A percentile compares a stretch with the other conserved stretches of the same genome.
These are phyloP conservation scores for Metschnikowia reukaufii DNA, from an alignment of 805 yeast species.

Conservation along the genomic window DNA sequence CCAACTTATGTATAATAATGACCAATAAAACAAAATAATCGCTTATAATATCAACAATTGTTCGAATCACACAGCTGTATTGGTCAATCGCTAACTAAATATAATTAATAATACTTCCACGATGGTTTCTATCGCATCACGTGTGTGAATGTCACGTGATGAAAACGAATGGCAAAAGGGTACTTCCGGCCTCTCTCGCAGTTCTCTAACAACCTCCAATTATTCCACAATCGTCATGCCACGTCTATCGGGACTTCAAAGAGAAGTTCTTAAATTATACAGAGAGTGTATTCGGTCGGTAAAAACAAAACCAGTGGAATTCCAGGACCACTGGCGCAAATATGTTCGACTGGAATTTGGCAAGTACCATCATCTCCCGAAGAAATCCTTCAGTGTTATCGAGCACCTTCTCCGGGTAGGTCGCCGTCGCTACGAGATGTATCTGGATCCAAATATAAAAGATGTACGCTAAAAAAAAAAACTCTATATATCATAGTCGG, in stretches of 20 bases:
- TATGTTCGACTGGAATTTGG: slow-evolving; percentile 64
- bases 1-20: not conserved
- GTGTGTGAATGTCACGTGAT: not conserved
- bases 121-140: no score
- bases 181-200: slow-evolving; percentile 28
- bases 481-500: no score
- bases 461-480: slow-evolving; percentile 47
- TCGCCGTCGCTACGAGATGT: slow-evolving; percentile 66
- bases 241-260: slow-evolving; percentile 44
- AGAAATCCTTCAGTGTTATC: slow-evolving; percentile 79
- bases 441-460: slow-evolving; percentile 66
- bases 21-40: not conserved
- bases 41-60: not conserved
- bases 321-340: slow-evolving; percentile 40
- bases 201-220: slow-evolving; percentile 37
- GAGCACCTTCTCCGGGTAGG: slow-evolving; percentile 85
- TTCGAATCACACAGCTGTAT: not conserved
- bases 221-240: slow-evolving; percentile 25
- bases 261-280: slow-evolving; percentile 51
- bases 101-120: no score
- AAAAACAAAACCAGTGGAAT: slow-evolving; percentile 48
- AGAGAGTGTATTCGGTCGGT: slow-evolving; percentile 48
- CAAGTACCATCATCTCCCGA: slow-evolving; percentile 55
- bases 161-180: not conserved
- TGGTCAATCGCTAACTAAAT: no score